phyloP scores from a whole-genome alignment of 768 basidiomycete genomes.

The Tremella yokohamensis region DNA sequence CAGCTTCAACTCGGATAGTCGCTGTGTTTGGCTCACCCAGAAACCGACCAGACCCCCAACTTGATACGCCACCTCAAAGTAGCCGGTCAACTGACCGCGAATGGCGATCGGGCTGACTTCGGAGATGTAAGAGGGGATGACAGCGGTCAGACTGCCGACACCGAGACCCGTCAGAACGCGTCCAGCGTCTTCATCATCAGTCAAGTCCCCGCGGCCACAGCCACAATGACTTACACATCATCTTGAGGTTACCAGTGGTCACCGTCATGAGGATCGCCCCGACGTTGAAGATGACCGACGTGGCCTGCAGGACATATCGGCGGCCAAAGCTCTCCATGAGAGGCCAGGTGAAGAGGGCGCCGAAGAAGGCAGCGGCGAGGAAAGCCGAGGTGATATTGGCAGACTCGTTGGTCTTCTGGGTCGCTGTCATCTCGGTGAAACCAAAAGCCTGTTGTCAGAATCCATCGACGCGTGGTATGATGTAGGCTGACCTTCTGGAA shows the following conservation, averaged over 20 bases:
- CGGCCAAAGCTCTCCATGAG: conserved; percentile 54
- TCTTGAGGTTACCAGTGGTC: conserved; percentile 22
- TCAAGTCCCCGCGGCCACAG: not conserved
- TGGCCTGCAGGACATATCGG: conserved; percentile 49
- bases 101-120: conserved; percentile 44
- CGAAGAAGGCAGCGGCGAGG: conserved; percentile 54
- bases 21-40: conserved; percentile 28
- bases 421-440: conserved; percentile 42
- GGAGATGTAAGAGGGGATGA: conserved; percentile 51
- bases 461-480: not conserved
- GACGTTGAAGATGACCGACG: conserved; percentile 53
- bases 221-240: conserved; percentile 53
- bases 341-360: conserved; percentile 15
- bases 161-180: conserved; percentile 48
- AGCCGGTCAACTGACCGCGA: conserved; percentile 53
- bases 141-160: conserved; percentile 50
- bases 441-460: conserved; percentile 50
- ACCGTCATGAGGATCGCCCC: conserved; percentile 53
- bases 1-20: too few species aligned
- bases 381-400: conserved; percentile 56
- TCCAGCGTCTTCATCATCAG: conserved; percentile 27
- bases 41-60: conserved; percentile 54
- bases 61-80: conserved; percentile 58
- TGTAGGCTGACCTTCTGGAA: conserved; percentile 49
- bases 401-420: conserved; percentile 49